These are phyloP conservation scores for Calonectria crousiana DNA, from an alignment of 2,329 filamentous ascomycete genomes.

Conservation along the genomic window DNA sequence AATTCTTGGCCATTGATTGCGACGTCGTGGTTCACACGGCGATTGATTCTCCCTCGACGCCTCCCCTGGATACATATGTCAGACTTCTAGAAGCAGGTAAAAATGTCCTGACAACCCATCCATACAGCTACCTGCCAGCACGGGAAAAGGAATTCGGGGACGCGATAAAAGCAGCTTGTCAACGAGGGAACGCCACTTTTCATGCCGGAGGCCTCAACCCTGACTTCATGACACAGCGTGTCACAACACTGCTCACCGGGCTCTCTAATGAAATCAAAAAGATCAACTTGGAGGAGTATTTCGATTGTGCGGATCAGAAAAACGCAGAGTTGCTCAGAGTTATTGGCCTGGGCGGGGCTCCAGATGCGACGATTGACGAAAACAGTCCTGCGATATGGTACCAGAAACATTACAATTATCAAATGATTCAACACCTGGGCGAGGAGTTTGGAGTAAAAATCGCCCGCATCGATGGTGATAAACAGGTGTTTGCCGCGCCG, in stretches of 20 bases:
- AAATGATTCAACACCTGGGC: neutral
- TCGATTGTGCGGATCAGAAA: neutral
- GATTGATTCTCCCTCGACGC: neutral
- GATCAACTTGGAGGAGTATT: neutral
- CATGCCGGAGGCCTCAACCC: neutral
- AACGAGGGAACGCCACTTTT: neutral
- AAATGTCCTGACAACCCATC: neutral
- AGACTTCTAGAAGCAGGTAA: neutral
- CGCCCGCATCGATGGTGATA: neutral
- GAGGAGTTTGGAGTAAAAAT: neutral
- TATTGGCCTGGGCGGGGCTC: neutral
- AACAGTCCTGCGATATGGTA: neutral
- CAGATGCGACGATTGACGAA: neutral
- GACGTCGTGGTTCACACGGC: neutral
- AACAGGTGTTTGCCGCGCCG: neutral
- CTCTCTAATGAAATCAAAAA: neutral
- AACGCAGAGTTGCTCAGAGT: neutral
- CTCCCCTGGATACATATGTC: neutral
- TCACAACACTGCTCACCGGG: neutral
- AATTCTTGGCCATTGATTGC: neutral
- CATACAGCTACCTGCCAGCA: neutral
- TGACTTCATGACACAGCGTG: neutral
- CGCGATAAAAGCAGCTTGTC: neutral
- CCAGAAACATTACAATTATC: neutral
- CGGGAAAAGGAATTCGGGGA: neutral